A percentile compares a stretch with the other conserved stretches of the same genome.
Conservation (phyloP, 176 grass and related monocot species). For the Bolboschoenus planiculmis region DNA sequence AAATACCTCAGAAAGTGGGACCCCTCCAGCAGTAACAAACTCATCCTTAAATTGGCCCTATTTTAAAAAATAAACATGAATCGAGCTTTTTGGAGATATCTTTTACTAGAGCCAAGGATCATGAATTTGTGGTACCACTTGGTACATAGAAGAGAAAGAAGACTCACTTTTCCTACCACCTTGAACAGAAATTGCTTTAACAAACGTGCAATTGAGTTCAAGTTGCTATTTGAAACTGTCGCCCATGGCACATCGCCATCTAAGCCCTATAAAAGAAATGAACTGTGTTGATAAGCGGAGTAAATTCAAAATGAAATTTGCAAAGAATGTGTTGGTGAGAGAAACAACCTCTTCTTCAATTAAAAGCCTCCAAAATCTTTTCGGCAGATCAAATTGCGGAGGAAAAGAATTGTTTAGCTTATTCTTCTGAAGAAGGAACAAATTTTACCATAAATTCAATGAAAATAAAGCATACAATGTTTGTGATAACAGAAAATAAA, state of each 20-base stretch:
- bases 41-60: constrained; percentile 99
- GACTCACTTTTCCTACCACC: constrained; percentile 63
- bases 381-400: constrained; percentile 61
- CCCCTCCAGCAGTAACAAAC: constrained; percentile 91
- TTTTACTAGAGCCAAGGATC: background rate
- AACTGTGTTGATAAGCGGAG: background rate
- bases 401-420: constrained; percentile 65
- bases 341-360: constrained; percentile 59
- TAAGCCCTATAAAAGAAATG: constrained; percentile 58
- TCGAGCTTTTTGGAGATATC: constrained; percentile 4
- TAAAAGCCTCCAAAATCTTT: constrained; percentile 91
- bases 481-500: background rate
- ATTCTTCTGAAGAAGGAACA: constrained; percentile 52
- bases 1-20: constrained; percentile 79
- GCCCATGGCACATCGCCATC: constrained; percentile 73
- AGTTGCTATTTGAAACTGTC: constrained; percentile 59
- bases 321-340: constrained; percentile 15
- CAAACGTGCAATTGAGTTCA: constrained; percentile 44
- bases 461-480: background rate
- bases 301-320: constrained; percentile 11
- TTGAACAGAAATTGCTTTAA: constrained; percentile 77
- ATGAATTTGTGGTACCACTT: background rate
- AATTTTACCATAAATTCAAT: constrained; percentile 14
- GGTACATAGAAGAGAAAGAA: background rate
- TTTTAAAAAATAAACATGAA: constrained; percentile 15